Evolutionary conservation across 352 stramenopile species (phyloP), one percentile per base, ranked within the genome.

Genomic region (Globisporangium alternatum): DNA sequence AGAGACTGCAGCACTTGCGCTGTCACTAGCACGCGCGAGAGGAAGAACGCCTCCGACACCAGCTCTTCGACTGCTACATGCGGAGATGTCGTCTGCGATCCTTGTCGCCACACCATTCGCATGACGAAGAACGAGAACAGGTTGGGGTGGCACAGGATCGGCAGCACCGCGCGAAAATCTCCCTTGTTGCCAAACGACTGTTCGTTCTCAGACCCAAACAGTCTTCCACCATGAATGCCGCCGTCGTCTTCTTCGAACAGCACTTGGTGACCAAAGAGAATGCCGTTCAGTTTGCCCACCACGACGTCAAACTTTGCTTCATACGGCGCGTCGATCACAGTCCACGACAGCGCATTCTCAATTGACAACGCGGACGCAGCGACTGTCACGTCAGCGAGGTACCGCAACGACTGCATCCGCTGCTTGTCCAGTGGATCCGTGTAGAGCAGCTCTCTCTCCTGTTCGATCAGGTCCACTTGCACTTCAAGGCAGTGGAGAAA

Each of bases 221-320:
- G 67, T 30, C n/a, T 5, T 19, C 44, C 48, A 5, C 25, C 21
- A 9, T 59, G 43, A n/a, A 41, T 15, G 35, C 35, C 35, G 35
- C 44, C 44, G 31, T 62, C 62, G 25, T 89, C 80, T 66, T 90
- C 76, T 45, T 86, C 78, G 62, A 91, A 91, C 4, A 93, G 62
- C 10, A 93, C 83, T 44, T 83, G 78, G 33, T 85, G 78, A 0
- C 83, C 83, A 64, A 93, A 93, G n/a, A 92, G 69, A 13, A 89
- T 68, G 15, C 78, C 74, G 65, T 84, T 86, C 0, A 86, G 69
- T 33, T 72, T 71, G 30, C 68, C 67, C 55, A 85, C 74, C 2
- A 78, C 66, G 13, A 76, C 75, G 33, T 89, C 77, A 12, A 91
- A 81, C 44, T 76, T 69, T 8, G 75, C 74, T 10, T 81, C 69